Evolutionary conservation across 1,139 yeast genomes (phyloP).

Genomic region (Candida neerlandica): DNA sequence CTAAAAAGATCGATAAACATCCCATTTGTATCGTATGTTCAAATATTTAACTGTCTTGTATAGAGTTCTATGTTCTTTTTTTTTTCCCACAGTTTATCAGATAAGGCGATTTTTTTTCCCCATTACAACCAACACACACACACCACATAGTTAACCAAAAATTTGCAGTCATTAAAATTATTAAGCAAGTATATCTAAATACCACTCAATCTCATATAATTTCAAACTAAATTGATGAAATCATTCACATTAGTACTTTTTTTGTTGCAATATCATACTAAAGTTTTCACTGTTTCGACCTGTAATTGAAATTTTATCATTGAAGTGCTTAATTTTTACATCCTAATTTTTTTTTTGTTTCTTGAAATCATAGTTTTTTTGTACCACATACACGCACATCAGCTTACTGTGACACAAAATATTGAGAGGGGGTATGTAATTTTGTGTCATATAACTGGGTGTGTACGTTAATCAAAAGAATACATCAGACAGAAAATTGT

Average conservation of each 20-base stretch:
- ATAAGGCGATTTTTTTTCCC: neutral
- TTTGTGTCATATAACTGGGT: no score
- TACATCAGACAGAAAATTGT: no score
- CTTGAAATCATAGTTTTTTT: no score
- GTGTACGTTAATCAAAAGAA: no score
- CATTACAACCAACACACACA: neutral
- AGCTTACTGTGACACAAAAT: no score
- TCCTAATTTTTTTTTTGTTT: no score
- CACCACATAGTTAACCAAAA: neutral
- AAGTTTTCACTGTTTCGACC: neutral
- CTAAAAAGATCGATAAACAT: neutral
- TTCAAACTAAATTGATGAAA: neutral
- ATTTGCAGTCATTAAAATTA: constrained; percentile 13
- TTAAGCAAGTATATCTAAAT: constrained; percentile 6
- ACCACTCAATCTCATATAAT: neutral
- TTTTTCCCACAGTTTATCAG: neutral
- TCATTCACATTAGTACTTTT: neutral
- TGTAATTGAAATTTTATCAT: neutral
- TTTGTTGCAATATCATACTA: neutral
- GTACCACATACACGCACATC: no score
- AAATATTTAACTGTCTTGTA: neutral
- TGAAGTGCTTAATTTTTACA: no score
- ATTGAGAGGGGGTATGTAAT: no score
- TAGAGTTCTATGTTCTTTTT: neutral
- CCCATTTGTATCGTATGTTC: neutral